Evolutionary conservation across 768 basidiomycete genomes (phyloP).

Genomic region (Dacryopinax primogenitus): DNA sequence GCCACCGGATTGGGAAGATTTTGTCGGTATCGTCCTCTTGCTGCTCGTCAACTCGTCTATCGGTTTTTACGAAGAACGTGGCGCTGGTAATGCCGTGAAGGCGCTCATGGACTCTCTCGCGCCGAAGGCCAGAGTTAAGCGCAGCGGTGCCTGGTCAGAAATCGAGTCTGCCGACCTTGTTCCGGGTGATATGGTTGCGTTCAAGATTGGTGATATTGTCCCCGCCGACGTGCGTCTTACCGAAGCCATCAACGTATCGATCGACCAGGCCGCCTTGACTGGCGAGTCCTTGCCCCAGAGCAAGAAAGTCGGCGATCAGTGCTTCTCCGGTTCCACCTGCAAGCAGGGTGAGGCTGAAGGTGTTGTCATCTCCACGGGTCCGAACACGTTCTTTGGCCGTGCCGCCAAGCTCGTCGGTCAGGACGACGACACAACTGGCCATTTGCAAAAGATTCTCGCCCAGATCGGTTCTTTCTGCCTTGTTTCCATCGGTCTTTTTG

Average conservation of each 20-base stretch:
- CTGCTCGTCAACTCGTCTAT: constrained; percentile 90
- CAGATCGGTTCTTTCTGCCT: constrained; percentile 97
- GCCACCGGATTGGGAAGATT: constrained; percentile 95
- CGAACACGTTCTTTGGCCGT: constrained; percentile 98
- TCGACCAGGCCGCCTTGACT: constrained; percentile 95
- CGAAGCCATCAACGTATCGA: constrained; percentile 93
- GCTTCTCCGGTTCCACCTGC: constrained; percentile 97
- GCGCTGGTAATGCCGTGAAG: constrained; percentile 97
- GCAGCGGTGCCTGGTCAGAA: constrained; percentile 71
- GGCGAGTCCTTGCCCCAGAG: constrained; percentile 89
- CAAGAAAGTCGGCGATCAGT: constrained; percentile 91
- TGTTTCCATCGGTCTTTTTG: constrained; percentile 90
- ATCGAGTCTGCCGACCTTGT: constrained; percentile 83
- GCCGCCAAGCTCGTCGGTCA: constrained; percentile 94
- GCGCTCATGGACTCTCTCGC: constrained; percentile 99
- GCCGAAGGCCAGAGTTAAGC: constrained; percentile 91
- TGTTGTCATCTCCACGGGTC: constrained; percentile 94
- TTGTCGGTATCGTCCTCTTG: constrained; percentile 86
- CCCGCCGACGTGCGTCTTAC: constrained; percentile 95
- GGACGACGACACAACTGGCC: constrained; percentile 95
- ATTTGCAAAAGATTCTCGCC: constrained; percentile 96
- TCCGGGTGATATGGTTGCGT: constrained; percentile 89
- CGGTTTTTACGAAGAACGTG: constrained; percentile 96
- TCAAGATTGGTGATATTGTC: constrained; percentile 99
- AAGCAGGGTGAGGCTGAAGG: constrained; percentile 99